Evolutionary conservation across 441 rosid species (phyloP).

Genomic region (Erodium moschatum): DNA sequence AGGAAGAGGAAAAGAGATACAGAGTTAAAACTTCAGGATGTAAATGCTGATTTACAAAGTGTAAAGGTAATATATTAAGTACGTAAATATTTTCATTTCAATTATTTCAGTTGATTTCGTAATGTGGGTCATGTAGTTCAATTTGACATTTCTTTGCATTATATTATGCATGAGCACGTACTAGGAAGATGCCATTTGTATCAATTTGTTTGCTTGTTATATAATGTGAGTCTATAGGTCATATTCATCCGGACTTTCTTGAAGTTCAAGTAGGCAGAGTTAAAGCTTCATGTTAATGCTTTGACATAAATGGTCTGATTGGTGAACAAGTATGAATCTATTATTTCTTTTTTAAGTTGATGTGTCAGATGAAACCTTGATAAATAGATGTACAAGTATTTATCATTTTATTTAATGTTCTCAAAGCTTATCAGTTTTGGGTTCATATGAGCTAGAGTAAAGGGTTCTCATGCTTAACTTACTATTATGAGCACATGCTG

Average conservation of each 20-base stretch:
- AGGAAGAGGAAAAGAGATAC: slow-evolving; percentile 52
- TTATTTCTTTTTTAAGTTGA: not conserved
- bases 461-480: slow-evolving; percentile 7
- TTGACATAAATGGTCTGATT: slow-evolving; percentile 1
- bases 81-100: not conserved
- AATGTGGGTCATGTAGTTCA: not conserved
- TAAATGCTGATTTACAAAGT: slow-evolving; percentile 31
- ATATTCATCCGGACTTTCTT: no score
- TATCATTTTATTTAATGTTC: not conserved
- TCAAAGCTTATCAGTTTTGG: not conserved
- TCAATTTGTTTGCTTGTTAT: no score
- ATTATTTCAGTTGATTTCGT: not conserved
- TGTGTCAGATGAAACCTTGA: not conserved
- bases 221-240: no score
- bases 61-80: slow-evolving; percentile 43
- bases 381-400: not conserved
- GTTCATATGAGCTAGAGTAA: not conserved
- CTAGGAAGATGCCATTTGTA: not conserved
- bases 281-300: not conserved
- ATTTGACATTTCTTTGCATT: slow-evolving; percentile 7
- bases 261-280: not conserved
- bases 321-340: not conserved
- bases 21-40: slow-evolving; percentile 42
- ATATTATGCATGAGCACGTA: slow-evolving; percentile 1
- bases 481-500: slow-evolving; percentile 4